These are phyloP conservation scores for Dryas integrifolia DNA, from an alignment of 331 rosid species.

Conservation along the genomic window DNA sequence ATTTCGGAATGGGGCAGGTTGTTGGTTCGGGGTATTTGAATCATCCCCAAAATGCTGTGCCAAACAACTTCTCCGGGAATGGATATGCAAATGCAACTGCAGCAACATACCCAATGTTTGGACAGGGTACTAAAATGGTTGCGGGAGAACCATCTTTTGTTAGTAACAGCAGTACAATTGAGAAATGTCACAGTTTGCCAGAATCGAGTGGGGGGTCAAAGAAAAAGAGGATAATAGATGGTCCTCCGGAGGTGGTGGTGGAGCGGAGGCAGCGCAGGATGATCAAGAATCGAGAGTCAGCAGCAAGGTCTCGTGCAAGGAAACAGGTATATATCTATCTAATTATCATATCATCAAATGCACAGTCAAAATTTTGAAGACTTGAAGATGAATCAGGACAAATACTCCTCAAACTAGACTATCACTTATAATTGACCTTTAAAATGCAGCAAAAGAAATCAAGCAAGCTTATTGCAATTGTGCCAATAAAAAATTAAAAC, in stretches of 20 bases:
- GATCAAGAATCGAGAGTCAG: conserved; percentile 77
- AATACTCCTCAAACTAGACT: too few species aligned
- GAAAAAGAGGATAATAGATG: conserved; percentile 50
- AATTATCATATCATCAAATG: too few species aligned
- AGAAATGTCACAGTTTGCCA: conserved; percentile 29
- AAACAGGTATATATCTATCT: conserved; percentile 47
- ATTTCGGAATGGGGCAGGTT: conserved; percentile 30
- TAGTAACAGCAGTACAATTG: conserved; percentile 13
- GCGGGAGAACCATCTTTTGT: conserved; percentile 1
- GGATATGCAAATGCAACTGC: conserved; percentile 18
- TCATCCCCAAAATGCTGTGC: conserved; percentile 27
- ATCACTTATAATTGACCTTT: too few species aligned
- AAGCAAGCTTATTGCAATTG: too few species aligned
- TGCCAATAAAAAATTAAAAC: too few species aligned
- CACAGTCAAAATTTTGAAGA: too few species aligned
- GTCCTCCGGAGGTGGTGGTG: conserved; percentile 52
- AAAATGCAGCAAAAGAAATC: too few species aligned
- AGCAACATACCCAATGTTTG: conserved; percentile 30
- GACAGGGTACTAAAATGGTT: conserved; percentile 19
- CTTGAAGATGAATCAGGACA: too few species aligned
- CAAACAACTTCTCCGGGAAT: conserved; percentile 21
- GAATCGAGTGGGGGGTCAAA: conserved; percentile 37
- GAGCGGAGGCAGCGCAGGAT: conserved; percentile 72
- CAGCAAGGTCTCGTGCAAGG: conserved; percentile 74
- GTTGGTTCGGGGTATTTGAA: conserved; percentile 24